Base-by-base conservation (phyloP, 768 basidiomycete genomes). In the Nidularia sp. region DNA sequence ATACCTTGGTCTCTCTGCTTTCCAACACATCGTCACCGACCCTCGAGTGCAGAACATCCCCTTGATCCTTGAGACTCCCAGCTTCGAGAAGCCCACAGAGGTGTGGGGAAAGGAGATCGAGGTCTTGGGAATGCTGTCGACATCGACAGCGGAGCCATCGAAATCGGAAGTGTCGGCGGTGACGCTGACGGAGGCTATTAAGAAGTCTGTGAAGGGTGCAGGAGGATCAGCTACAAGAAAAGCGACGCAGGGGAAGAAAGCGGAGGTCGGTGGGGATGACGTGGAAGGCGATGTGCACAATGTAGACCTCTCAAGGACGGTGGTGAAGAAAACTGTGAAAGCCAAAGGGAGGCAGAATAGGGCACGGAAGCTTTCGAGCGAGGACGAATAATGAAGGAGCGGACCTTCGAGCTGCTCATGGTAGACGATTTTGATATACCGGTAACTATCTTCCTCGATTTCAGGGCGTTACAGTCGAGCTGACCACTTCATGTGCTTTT, bases 21-120 rank as follows among this genome's bases (percentile, higher is more conserved):
- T 93, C 66, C 69, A 73, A 32, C 75, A 81, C 54, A 80, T 92
- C 47, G 70, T 93, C 49, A 77, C 78, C 6, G 91, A 93, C 60
- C 70, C 77, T 3, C 82, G 89, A 13, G 74, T 84, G 31, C 78
- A 82, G 51, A 65, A 77, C 44, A 85, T 93, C 34, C 91, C 91
- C 1, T 76, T 95, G 34, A 82, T 95, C 33, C 76, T 93, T 10
- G 92, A 95, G 62, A 93, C 93, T 0, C 89, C 88, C 0, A 79
- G 77, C 29, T 83, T 84, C 56, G 90, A 89, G 51, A 69, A 74
- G 13, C 78, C 77, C 22, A 56, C 47, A 18, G 80, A 79, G 9
- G 79, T 88, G 1, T 93, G 90, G 88, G 75, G 73, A n/a, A 73
- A 73, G 49, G 92, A 95, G 63, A 85, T 92, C 35, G 71, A 75